Evolutionary conservation across 768 basidiomycete genomes (phyloP), one percentile per base, ranked within the genome.

Genomic region (Mycena filopes): DNA sequence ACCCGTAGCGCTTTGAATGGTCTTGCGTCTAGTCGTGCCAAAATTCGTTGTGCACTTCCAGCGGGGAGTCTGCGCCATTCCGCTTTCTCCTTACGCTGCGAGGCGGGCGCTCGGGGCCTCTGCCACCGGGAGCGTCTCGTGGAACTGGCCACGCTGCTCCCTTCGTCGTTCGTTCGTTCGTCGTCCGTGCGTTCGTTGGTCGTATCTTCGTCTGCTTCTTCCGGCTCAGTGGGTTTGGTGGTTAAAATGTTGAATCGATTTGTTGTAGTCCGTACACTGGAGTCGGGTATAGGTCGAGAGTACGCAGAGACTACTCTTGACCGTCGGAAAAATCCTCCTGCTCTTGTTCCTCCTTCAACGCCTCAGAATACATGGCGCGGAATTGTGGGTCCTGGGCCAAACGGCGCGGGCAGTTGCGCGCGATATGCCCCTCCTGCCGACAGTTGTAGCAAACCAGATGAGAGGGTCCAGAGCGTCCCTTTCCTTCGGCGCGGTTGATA

Each of bases 31-130:
- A 56, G 3, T 25, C 41, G 4, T 15, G 3, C 21, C 13, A 56
- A 16, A 2, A 28, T 21, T 16, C 21, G 23, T 43, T 25, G n/a
- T 4, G 40, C n/a, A 28, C 55, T 56, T 10, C 25, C 38, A 7
- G n/a, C 25, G 15, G 41, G 55, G 21, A 56, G 55, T 56, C 38
- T 41, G 26, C 25, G 36, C 55, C 55, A 56, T 29, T 25, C 55
- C 55, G 55, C 55, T 29, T 56, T 56, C 41, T 38, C 29, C 33
- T 6, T 33, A 6, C 12, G 33, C 33, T 9, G n/a, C n/a, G n/a
- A n/a, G n/a, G n/a, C n/a, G n/a, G n/a, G n/a, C n/a, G n/a, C 23
- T 23, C 43, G n/a, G 10, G 43, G n/a, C n/a, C n/a, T 20, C n/a
- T 21, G 43, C 21, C 43, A 10, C 23, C n/a, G 10, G n/a, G 20